Percentiles rank a stretch among this genome's conserved stretches.
These are phyloP conservation scores for Cryptosporidium viatorum DNA, from an alignment of 169 alveolate species.

Conservation along the genomic window DNA sequence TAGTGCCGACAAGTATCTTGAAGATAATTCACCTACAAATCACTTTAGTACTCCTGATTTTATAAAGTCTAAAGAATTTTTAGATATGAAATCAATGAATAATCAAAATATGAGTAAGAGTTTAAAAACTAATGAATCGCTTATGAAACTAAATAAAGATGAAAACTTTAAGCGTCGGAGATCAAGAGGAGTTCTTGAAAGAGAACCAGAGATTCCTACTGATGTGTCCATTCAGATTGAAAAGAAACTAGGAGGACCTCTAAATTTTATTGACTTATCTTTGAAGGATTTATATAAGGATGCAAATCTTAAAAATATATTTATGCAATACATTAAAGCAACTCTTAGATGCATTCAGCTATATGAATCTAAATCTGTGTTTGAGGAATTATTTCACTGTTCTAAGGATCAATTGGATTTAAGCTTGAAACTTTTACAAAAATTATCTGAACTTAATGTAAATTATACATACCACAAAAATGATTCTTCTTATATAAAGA, in stretches of 20 bases:
- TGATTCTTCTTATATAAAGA: background rate
- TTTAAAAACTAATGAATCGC: background rate
- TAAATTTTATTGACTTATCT: conserved; percentile 1
- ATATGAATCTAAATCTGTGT: background rate
- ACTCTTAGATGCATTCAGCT: conserved; percentile 6
- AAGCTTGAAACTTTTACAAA: conserved; percentile 2
- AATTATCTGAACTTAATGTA: background rate
- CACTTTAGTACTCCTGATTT: background rate
- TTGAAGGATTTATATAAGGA: background rate
- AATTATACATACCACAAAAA: conserved; percentile 1
- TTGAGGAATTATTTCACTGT: conserved; percentile 36
- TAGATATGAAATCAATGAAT: background rate
- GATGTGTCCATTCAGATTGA: conserved; percentile 23
- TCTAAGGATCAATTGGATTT: conserved; percentile 13
- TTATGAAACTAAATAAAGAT: background rate
- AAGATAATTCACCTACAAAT: background rate
- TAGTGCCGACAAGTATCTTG: background rate
- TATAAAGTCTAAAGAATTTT: background rate
- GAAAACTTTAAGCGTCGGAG: background rate
- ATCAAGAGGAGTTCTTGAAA: conserved; percentile 26
- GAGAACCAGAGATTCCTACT: conserved; percentile 13
- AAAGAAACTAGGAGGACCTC: conserved; percentile 30
- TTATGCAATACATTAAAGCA: background rate
- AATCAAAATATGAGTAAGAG: background rate
- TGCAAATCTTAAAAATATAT: background rate